Evolutionary conservation across 148 eudicot genomes (phyloP), one percentile per base, ranked within the genome.

Genomic region (Agrostemma githago): DNA sequence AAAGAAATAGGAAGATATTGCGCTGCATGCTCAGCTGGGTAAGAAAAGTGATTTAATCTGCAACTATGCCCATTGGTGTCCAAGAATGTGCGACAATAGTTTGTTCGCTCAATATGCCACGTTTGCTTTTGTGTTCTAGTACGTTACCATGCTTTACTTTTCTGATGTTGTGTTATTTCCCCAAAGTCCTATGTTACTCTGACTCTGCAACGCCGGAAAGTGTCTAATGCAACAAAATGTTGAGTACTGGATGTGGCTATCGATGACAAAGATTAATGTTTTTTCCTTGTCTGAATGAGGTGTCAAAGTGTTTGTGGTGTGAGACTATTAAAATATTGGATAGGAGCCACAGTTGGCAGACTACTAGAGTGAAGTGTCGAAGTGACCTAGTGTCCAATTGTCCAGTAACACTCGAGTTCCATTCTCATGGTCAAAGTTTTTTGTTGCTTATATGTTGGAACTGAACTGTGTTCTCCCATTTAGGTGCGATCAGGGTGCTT

Each of bases 21-120:
- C 98, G 98, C 44, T 91, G 97, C 82, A 83, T 94, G 76, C 83
- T 94, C 73, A 94, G 98, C 77, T 94, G 98, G 98, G 98, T 94
- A 84, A 84, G 91, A 76, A 68, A 34, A 70, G 62, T 66, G 41
- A 38, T 69, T 46, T 12, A 44, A 66, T 37, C 14, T 57, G 16
- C 37, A 69, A 38, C 42, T 38, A 5, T 48, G 17, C 15, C 53
- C 72, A 38, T 26, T 12, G 10, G 53, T 62, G 17, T 62, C 42
- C 53, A 56, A 15, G 70, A 69, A 17, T n/a, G 2, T 38, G 41
- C 37, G 7, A 62, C 66, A 38, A 54, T 44, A 61, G 74, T 65
- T 54, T 74, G 53, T 67, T 37, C 67, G 19, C 34, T 46, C 15
- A 67, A 6, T 20, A 39, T 53, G 44, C 34, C 46, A 54, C 43